Percentiles rank a stretch among this genome's conserved stretches.
These are phyloP conservation scores for Colletotrichum lini DNA, from an alignment of 2,329 filamentous ascomycete species.

Conservation along the genomic window DNA sequence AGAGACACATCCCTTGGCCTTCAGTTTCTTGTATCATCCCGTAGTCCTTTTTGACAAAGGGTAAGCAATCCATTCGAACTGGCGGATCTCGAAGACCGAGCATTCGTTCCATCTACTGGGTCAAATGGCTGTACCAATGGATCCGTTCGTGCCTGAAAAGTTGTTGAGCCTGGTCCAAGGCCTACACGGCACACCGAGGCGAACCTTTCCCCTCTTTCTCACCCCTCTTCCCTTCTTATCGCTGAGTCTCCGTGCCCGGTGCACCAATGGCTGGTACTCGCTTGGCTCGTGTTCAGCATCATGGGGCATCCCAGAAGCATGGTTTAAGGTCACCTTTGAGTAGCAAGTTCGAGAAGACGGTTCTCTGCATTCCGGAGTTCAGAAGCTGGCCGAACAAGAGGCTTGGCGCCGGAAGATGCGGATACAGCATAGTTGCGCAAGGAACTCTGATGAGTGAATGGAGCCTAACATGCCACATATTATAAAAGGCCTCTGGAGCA, in stretches of 20 bases:
- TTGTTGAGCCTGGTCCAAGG: not conserved
- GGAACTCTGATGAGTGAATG: not conserved
- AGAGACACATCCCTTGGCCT: constrained; percentile 7
- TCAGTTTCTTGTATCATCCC: constrained; percentile 3
- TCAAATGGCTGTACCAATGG: not conserved
- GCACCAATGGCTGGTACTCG: not conserved
- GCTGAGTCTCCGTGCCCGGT: constrained; percentile 13
- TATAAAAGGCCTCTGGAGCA: not conserved
- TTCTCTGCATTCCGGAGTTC: not conserved
- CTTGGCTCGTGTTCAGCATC: constrained; percentile 1
- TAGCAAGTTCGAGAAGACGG: not conserved
- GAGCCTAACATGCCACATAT: not conserved
- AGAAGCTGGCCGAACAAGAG: constrained; percentile 7
- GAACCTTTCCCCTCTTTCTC: not conserved
- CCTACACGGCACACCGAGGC: constrained; percentile 4
- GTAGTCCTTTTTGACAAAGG: constrained; percentile 17
- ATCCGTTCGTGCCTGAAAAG: constrained; percentile 6
- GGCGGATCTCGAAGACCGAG: not conserved
- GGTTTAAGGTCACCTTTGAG: not conserved
- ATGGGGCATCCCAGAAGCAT: not conserved
- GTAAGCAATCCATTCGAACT: constrained; percentile 7
- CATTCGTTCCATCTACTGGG: not conserved
- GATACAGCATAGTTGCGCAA: not conserved
- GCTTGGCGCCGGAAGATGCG: constrained; percentile 2
- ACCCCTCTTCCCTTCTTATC: no score